Evolutionary conservation across 139 green algal genomes (phyloP), one percentile per base, ranked within the genome.

Genomic region (Bryopsis sp.): DNA sequence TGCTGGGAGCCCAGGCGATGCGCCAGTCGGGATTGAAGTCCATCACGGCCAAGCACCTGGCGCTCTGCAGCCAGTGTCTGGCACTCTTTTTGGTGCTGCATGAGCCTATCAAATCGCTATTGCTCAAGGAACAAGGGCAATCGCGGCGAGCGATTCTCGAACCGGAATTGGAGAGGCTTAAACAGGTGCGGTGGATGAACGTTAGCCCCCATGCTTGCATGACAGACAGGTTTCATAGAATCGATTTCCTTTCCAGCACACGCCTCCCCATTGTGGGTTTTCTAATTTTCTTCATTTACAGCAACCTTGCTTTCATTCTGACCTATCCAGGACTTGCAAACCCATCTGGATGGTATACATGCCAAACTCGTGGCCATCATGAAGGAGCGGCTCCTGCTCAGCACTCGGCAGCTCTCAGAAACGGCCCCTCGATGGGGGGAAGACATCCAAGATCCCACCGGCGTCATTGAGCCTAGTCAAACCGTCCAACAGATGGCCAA

Each of bases 311-410:
- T n/a, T 24, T 29, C n/a, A 61, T 24, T 36, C 15, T 61, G 50
- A 6, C 37, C 3, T 63, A 7, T 63, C 38, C 73, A 90, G 83
- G 89, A 96, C 72, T 72, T 95, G 60, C 72, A 47, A 24, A 70
- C 88, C 24, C 89, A 96, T 75, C 76, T 82, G 43, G 76, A 84
- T 39, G 86, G 94, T 76, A 81, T 97, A 46, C 84, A 92, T 75
- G 75, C 60, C 77, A 97, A 97, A 84, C 79, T 97, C 54, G 87
- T 97, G n/a, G 74, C 84, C 58, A 96, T 97, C 74, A 97, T 97
- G 87, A 81, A 87, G 3, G 81, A 90, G 72, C 74, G 81, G 3
- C 74, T 90, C 3, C 59, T 38, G n/a, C 47, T 76, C 7, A 78
- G 78, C 58, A 58, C 70, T 2, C 47, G 39, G 11, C 35, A 54